Evolutionary conservation across 306 rosid species (phyloP).

Genomic region (Cicer yamashitae): DNA sequence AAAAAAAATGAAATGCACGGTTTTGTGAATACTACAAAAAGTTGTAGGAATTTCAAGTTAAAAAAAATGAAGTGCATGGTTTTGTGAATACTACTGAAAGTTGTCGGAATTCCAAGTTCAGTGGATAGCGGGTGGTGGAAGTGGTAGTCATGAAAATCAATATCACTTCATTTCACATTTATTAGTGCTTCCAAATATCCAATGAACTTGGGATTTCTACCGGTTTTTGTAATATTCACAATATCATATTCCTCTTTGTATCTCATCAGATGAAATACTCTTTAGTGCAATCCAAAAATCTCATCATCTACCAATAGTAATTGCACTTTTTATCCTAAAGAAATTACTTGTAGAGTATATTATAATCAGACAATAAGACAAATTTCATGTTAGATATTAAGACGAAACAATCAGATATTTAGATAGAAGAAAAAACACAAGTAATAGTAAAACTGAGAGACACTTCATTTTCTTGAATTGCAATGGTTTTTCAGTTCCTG

Average conservation of each 20-base stretch:
- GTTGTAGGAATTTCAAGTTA: constrained; percentile 38
- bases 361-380: constrained; percentile 22
- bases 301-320: constrained; percentile 70
- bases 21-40: constrained; percentile 41
- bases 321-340: constrained; percentile 81
- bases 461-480: no score
- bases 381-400: neutral
- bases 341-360: constrained; percentile 61
- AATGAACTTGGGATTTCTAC: no score
- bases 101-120: constrained; percentile 40
- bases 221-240: no score
- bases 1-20: constrained; percentile 53
- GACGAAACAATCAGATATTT: neutral
- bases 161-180: no score
- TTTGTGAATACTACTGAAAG: constrained; percentile 41
- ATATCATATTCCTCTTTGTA: no score
- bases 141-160: neutral
- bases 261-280: constrained; percentile 47
- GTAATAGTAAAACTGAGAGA: neutral
- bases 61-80: constrained; percentile 55
- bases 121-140: constrained; percentile 59
- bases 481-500: no score
- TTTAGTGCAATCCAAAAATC: constrained; percentile 65
- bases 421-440: neutral
- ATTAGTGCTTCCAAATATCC: neutral